Base-by-base conservation (phyloP, 2,329 filamentous ascomycete species). In the Magnaporthiopsis incrustans region DNA sequence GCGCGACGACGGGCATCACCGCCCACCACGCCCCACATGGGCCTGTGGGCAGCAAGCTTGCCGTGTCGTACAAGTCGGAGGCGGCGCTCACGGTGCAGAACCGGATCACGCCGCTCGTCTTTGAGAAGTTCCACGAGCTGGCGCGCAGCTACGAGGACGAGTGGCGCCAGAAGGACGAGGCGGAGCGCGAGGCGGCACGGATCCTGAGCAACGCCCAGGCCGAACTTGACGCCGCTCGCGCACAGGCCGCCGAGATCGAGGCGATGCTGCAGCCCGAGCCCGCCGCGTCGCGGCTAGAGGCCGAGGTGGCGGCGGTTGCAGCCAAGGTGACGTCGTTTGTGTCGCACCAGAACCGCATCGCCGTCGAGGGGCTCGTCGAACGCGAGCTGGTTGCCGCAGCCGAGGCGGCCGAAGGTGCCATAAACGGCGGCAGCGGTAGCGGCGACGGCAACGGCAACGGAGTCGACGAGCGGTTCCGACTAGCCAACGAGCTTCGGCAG, bases 91-190 rank as follows among this genome's bases (percentile, higher is more conserved):
- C 85, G 4, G 82, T 92, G 12, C 86, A 90, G 64, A 82, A 84
- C 18, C 89, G 86, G 68, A 89, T 92, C 68, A 85, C 85, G 5
- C 84, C 87, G 4, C 79, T 90, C 7, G 84, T 92, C 66, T 78
- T 89, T 8, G 87, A 91, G 65, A 91, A 90, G 68, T 87, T 91
- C 67, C 85, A 87, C 69, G 87, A 89, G 67, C 79, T 93, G 14
- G 85, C 89, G 1, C 81, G 81, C 64, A 87, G 82, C 64, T 92
- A 91, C 71, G 91, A 95, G 65, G 84, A 88, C 33, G 89, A 94
- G 72, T 85, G 91, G 70, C 82, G 84, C 63, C 89, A 92, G 68
- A 92, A 91, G 71, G 86, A 91, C 63, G 81, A 83, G 25, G 86
- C 86, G 3, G 87, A 90, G 70, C 82, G 82, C 32, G 89, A 90